phyloP scores from a whole-genome alignment of 1,284 basidiomycete genomes.

The Bondarzewia mesenterica region DNA sequence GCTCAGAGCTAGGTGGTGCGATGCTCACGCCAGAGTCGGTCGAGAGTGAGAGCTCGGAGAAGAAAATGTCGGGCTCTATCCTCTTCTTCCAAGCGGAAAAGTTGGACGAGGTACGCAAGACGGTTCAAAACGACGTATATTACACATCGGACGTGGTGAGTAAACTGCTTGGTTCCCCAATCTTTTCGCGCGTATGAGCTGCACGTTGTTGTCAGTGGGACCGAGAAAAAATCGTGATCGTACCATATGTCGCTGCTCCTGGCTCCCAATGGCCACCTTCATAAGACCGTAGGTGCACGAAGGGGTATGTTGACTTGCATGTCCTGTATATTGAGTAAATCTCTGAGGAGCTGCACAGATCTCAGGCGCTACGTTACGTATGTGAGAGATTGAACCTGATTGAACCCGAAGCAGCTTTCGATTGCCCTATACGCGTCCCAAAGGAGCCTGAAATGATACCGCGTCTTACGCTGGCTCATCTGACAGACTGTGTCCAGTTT shows the following conservation, averaged over 20 bases:
- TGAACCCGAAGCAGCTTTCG: no score
- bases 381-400: no score
- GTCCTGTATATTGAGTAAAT: no score
- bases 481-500: no score
- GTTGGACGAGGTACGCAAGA: slow-evolving; percentile 18
- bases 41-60: slow-evolving; percentile 10
- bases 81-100: slow-evolving; percentile 22
- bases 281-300: no score
- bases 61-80: slow-evolving; percentile 22
- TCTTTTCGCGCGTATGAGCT: not conserved
- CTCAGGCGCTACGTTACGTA: no score
- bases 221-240: not conserved
- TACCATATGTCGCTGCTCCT: not conserved
- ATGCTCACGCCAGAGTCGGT: slow-evolving; percentile 20
- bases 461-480: no score
- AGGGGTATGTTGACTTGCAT: no score
- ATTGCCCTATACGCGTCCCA: no score
- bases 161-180: not conserved
- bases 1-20: slow-evolving; percentile 19
- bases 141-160: slow-evolving; percentile 23
- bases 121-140: slow-evolving; percentile 23
- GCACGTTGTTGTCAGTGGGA: not conserved
- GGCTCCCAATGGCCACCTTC: not conserved
- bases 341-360: no score
- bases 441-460: no score